These are phyloP conservation scores for Magnusiomyces suaveolens DNA, from an alignment of 1,139 yeast genomes.

Conservation along the genomic window DNA sequence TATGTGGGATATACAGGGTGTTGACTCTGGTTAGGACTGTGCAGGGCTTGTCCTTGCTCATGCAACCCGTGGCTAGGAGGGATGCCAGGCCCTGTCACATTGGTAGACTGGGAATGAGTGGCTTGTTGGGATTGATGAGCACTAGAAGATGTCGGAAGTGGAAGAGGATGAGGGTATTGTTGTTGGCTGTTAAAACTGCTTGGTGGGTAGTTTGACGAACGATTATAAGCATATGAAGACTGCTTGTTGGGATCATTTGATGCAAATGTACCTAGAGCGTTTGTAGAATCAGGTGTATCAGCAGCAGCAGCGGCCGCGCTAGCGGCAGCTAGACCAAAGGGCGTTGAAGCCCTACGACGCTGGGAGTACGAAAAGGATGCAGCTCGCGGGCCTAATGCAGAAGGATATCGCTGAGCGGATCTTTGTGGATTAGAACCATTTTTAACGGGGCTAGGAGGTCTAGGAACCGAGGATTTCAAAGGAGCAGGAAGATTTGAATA, in stretches of 20 bases:
- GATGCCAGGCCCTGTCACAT: too few species aligned
- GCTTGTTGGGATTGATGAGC: neutral
- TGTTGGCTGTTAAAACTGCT: neutral
- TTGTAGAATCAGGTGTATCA: conserved; percentile 7
- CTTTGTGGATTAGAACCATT: neutral
- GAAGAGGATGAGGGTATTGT: neutral
- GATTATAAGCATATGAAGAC: neutral
- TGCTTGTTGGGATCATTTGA: neutral
- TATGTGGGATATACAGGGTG: neutral
- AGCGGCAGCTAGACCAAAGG: conserved; percentile 2
- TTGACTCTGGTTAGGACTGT: neutral
- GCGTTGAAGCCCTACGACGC: neutral
- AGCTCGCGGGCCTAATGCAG: conserved; percentile 7
- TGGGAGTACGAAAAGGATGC: neutral
- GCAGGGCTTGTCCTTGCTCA: neutral
- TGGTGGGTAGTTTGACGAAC: neutral
- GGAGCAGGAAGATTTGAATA: neutral
- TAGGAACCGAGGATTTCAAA: neutral
- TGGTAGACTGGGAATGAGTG: neutral
- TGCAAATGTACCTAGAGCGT: neutral
- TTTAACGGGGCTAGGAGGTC: neutral
- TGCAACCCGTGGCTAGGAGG: neutral
- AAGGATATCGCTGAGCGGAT: conserved; percentile 7
- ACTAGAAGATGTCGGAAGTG: neutral
- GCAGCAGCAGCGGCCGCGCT: conserved; percentile 11